These are phyloP conservation scores for Nothomitra cinnamomea DNA, from an alignment of 2,329 filamentous ascomycete genomes.

Conservation along the genomic window DNA sequence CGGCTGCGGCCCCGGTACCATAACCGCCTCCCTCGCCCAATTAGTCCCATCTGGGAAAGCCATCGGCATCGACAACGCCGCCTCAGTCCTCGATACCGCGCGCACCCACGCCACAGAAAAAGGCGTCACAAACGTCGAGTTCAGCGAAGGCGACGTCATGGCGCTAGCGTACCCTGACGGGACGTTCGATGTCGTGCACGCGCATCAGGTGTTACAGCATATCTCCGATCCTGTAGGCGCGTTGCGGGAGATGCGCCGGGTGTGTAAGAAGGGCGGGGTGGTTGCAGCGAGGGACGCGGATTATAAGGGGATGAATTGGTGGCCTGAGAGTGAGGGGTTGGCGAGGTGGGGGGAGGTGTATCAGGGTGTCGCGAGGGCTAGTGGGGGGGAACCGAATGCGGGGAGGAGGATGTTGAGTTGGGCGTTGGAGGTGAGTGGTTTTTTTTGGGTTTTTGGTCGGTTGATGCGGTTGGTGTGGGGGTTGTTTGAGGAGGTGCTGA, in stretches of 20 bases:
- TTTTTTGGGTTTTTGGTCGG: constrained; percentile 26
- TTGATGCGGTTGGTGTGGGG: too few relatives aligned
- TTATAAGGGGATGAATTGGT: constrained; percentile 7
- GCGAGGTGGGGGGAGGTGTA: constrained; percentile 4
- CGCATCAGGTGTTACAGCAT: constrained; percentile 41
- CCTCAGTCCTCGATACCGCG: constrained; percentile 18
- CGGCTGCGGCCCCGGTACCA: constrained; percentile 5
- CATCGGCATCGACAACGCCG: not conserved
- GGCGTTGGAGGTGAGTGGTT: constrained; percentile 11
- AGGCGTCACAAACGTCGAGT: constrained; percentile 20
- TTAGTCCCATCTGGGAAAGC: constrained; percentile 1
- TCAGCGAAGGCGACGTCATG: constrained; percentile 24
- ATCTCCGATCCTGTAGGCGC: constrained; percentile 32
- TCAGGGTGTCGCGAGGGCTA: constrained; percentile 4
- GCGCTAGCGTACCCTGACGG: constrained; percentile 26
- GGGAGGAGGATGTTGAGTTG: constrained; percentile 10
- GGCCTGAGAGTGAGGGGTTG: constrained; percentile 7
- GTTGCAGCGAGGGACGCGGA: constrained; percentile 30
- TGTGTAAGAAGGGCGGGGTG: constrained; percentile 35
- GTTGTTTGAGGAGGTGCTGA: too few relatives aligned
- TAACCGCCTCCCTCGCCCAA: not conserved
- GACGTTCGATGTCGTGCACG: constrained; percentile 41
- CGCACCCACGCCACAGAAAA: constrained; percentile 15
- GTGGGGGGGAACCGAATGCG: constrained; percentile 10
- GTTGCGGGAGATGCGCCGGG: constrained; percentile 35